Conservation (phyloP, 2,329 filamentous ascomycete species). For the Cryphonectria japonica region DNA sequence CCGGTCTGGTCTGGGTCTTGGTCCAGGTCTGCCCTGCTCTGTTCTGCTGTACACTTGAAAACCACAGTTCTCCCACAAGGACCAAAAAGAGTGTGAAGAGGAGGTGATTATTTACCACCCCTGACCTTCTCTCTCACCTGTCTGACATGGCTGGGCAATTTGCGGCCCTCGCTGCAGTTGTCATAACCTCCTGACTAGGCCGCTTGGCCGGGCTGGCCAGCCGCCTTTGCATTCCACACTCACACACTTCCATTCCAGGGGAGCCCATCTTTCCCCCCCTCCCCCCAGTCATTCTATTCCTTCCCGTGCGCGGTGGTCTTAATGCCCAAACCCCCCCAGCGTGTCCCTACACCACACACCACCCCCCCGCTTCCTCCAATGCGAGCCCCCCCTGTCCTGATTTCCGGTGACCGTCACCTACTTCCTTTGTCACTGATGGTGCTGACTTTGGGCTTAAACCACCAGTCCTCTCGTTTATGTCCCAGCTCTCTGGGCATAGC, state of each 20-base stretch:
- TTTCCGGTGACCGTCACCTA: conserved; percentile 15
- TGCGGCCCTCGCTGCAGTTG: neutral
- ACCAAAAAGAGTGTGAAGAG: neutral
- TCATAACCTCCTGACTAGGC: neutral
- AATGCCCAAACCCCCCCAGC: conserved; percentile 15
- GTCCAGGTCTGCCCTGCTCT: neutral
- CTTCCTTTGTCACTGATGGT: conserved; percentile 28
- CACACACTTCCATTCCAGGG: conserved; percentile 15
- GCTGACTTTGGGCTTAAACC: conserved; percentile 26
- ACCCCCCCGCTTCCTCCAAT: conserved; percentile 8
- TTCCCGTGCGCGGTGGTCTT: conserved; percentile 19
- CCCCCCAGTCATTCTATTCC: conserved; percentile 19
- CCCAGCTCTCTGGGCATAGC: conserved; percentile 65
- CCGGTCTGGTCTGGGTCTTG: neutral
- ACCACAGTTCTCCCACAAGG: neutral
- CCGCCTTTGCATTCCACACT: neutral
- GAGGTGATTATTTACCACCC: neutral
- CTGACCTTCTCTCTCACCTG: neutral
- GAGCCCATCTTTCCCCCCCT: neutral
- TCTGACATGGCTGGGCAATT: neutral
- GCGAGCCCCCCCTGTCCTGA: conserved; percentile 18
- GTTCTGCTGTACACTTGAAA: neutral
- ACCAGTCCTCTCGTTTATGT: conserved; percentile 86
- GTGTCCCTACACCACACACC: neutral
- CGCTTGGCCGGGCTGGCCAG: neutral